Conservation (phyloP, 139 green algal species). For the Coelastrella sp. region DNA sequence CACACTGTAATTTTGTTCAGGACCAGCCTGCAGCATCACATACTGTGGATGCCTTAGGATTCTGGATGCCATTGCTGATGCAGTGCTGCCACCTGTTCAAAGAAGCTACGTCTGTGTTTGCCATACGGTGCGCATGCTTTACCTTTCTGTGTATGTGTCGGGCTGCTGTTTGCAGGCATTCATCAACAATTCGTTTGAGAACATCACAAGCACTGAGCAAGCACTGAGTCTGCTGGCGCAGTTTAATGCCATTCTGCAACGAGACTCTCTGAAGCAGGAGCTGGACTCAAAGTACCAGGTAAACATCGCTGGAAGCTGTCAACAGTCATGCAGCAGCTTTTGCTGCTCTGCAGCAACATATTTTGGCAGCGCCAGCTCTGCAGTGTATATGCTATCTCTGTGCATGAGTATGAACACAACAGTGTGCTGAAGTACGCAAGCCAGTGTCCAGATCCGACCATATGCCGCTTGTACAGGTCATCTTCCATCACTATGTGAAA, state of each 20-base stretch:
- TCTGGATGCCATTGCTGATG: no score
- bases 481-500: slow-evolving; percentile 80
- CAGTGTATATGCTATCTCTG: neutral
- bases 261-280: slow-evolving; percentile 84
- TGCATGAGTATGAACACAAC: no score
- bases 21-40: no score
- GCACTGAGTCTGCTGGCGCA: slow-evolving; percentile 90
- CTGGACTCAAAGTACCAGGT: slow-evolving; percentile 55
- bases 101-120: no score
- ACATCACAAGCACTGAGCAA: slow-evolving; percentile 89
- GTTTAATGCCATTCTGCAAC: slow-evolving; percentile 89
- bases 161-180: slow-evolving; percentile 93
- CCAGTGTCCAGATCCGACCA: no score
- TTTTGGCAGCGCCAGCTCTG: neutral
- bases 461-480: slow-evolving; percentile 10
- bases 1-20: no score
- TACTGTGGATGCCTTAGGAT: no score
- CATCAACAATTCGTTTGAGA: slow-evolving; percentile 89
- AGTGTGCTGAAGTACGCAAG: no score
- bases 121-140: no score
- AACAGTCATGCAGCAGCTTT: neutral
- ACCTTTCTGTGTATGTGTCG: no score
- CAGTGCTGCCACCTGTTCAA: no score
- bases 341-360: neutral
- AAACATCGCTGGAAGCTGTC: neutral